Base-by-base conservation (phyloP, 768 basidiomycete genomes). In the Infundibulicybe gibba region DNA sequence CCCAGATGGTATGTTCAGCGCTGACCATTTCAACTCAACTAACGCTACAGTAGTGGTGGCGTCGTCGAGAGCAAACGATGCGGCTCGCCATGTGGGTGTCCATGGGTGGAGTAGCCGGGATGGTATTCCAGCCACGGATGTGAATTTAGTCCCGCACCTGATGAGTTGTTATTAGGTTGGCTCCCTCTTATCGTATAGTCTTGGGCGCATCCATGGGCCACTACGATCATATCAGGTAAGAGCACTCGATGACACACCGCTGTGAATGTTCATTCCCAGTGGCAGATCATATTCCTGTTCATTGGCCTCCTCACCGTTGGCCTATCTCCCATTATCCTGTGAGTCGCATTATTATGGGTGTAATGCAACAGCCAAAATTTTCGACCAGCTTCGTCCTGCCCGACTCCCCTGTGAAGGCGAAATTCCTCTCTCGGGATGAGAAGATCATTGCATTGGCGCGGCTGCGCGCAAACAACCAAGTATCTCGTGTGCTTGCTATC, bases 221-320 rank as follows among this genome's bases (percentile, higher is more conserved):
- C 25, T 25, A 25, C 25, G 62, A 40, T 60, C 71, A 5, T 77
- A 75, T 49, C 75, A 72, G 53, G 69, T 67, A 35, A 52, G 66
- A 63, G n/a, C n/a, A 31, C 54, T 44, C 56, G 39, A 44, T 44
- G 33, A 56, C 13, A 17, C 4, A 25, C 4, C 11, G 12, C 12
- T 16, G 3, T 12, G 31, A 32, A 21, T 41, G 14, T 11, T 38
- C 1, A 41, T 10, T 21, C n/a, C 20, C 25, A 25, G 8, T 25
- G 25, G 25, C 25, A 71, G 64, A 61, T 62, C 25, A 75, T 76
- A 32, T 78, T 76, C 59, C 54, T 76, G 3, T 69, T 73, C 56
- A 71, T 69, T 38, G 76, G 75, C 6, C 50, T 68, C 2, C 49
- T 71, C 16, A 75, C 73, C 6, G 56, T 74, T 25, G 59, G 65